Evolutionary conservation across 176 grass and related monocot species (phyloP).

Genomic region (Musa schizocarpa): DNA sequence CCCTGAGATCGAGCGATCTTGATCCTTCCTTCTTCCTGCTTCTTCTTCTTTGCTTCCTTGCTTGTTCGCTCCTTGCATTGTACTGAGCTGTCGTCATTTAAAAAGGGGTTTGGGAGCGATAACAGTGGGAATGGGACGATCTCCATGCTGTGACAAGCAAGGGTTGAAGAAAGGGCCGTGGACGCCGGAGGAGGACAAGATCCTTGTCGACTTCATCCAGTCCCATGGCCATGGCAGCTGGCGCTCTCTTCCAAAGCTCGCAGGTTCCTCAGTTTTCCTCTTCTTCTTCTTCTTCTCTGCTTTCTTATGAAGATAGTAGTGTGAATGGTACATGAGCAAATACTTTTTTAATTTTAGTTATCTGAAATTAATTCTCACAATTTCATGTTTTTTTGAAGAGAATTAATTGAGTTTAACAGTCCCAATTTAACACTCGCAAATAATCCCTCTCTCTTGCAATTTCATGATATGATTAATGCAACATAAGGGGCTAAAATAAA

Average conservation of each 20-base stretch:
- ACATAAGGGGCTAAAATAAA: no score
- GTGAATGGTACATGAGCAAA: no score
- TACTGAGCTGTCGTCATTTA: no score
- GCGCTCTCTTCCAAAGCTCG: constrained; percentile 84
- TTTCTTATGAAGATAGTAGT: no score
- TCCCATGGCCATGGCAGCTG: constrained; percentile 75
- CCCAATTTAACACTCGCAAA: no score
- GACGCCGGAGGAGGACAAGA: constrained; percentile 93
- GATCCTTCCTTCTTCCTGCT: not conserved
- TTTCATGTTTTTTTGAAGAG: no score
- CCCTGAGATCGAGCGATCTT: not conserved
- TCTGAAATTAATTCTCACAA: no score
- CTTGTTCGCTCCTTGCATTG: no score
- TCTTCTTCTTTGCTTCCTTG: not conserved
- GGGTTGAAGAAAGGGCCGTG: constrained; percentile 92
- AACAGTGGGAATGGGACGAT: constrained; percentile 49
- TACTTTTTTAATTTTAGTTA: no score
- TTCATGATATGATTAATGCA: no score
- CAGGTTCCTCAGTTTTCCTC: constrained; percentile 28
- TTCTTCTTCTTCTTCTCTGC: not conserved
- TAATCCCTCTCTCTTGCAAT: no score
- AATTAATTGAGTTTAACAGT: no score
- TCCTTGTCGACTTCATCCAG: constrained; percentile 77
- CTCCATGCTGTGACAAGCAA: constrained; percentile 90
- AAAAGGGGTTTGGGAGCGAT: not conserved